Evolutionary conservation across 225 moss, liverwort and hornwort genomes (phyloP), one percentile per base, ranked within the genome.

Genomic region (Antitrichia curtipendula): DNA sequence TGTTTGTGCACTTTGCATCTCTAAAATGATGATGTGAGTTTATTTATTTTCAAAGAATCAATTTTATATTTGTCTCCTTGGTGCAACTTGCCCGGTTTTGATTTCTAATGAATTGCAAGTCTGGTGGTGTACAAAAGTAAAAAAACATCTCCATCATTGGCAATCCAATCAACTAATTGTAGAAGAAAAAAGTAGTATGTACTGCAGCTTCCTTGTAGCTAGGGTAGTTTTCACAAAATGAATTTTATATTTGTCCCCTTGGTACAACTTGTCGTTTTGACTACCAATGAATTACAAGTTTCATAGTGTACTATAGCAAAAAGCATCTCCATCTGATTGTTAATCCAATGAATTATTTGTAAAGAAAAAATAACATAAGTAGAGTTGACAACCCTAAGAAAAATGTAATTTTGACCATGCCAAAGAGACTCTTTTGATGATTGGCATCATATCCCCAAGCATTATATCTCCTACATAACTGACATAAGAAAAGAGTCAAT

Each of bases 11-110:
- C 29, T 45, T 18, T 29, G 29, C 19, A 31, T 74, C 2, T 0
- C 11, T 0, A 7, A 74, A 49, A 20, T 32, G 29, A 0, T 0
- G 0, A 32, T 32, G 8, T 34, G 21, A 49, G 6, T 29, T 69
- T 43, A 0, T 16, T 43, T 16, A 5, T 71, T 43, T 27, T 5
- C 5, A 43, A 32, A 71, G 16, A 72, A 74, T 49, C 19, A 49
- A 49, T 32, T 31, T 12, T 32, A 74, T 32, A 74, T 49, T 74
- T 49, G 25, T 32, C 4, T 1, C 4, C 2, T 73, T 47, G 2
- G 14, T 50, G 1, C 12, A 50, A 75, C 13, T 31, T 49, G 16
- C 12, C 1, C 3, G 12, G 18, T 31, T 40, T 40, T 7, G 7
- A 13, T 7, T 38, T 40, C 4, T 22, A 40, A 24, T 20, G 36